phyloP scores from a whole-genome alignment of 345 rosid species.

The Rhizophora apiculata region DNA sequence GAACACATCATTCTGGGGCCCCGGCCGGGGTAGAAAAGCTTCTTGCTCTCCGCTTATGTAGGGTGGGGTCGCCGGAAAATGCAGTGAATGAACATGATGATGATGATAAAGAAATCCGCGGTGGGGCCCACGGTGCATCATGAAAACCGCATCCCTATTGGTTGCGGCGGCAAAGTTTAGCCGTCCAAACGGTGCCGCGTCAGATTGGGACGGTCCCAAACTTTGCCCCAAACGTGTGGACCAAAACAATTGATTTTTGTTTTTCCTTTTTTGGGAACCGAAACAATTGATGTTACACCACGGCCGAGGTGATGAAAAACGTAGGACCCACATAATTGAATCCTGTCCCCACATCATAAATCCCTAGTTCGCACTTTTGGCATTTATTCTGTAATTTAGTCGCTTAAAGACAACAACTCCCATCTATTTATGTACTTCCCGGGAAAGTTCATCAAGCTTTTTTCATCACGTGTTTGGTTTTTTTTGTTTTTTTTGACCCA shows the following conservation, averaged over 20 bases:
- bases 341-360: constrained; percentile 24
- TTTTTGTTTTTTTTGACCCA: too few species aligned
- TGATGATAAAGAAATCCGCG: constrained; percentile 15
- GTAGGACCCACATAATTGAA: constrained; percentile 25
- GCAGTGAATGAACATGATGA: constrained; percentile 10
- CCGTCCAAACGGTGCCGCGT: constrained; percentile 30
- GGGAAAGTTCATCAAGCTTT: too few species aligned
- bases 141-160: constrained; percentile 41
- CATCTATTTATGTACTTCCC: background rate
- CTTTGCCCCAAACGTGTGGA: constrained; percentile 14
- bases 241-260: constrained; percentile 21
- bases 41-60: constrained; percentile 11
- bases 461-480: constrained; percentile 11
- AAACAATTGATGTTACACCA: constrained; percentile 19
- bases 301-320: constrained; percentile 14
- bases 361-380: background rate
- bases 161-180: constrained; percentile 33
- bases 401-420: constrained; percentile 5
- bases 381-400: constrained; percentile 1
- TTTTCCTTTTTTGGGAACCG: background rate
- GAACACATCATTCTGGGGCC: too few species aligned
- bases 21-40: background rate
- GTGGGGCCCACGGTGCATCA: constrained; percentile 32
- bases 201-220: constrained; percentile 13
- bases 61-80: background rate